Conservation (phyloP, 1,284 basidiomycete genomes). For the Inonotus hispidus region DNA sequence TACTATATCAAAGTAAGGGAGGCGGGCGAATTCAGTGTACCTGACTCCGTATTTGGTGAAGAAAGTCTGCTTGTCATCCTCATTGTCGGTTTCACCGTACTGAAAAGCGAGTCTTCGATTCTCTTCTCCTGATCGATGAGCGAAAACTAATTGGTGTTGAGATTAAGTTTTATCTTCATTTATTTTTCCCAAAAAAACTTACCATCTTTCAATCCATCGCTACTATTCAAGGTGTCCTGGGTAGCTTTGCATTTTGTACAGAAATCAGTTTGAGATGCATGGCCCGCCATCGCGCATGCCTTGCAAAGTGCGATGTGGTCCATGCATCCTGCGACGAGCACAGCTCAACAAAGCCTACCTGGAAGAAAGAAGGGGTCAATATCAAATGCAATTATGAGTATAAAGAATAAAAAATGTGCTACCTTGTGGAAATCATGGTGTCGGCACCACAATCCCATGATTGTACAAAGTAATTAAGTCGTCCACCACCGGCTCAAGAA, state of each 20-base stretch:
- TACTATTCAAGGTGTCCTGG: neutral
- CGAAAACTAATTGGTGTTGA: neutral
- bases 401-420: neutral
- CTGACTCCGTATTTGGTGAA: constrained; percentile 5
- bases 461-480: constrained; percentile 8
- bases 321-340: neutral
- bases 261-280: neutral
- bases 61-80: neutral
- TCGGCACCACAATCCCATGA: constrained; percentile 7
- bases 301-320: no score
- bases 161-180: neutral
- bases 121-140: neutral
- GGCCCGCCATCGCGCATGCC: no score
- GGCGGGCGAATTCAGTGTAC: constrained; percentile 8
- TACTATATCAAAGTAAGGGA: constrained; percentile 20
- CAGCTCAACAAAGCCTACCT: neutral
- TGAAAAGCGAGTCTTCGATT: neutral
- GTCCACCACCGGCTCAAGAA: constrained; percentile 11
- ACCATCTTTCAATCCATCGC: neutral
- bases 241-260: neutral
- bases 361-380: neutral
- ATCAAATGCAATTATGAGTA: neutral
- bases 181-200: neutral
- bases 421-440: constrained; percentile 9
- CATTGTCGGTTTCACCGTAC: neutral